Evolutionary conservation across 2,329 filamentous ascomycete species (phyloP).

Genomic region (Penicillium psychrosexuale): DNA sequence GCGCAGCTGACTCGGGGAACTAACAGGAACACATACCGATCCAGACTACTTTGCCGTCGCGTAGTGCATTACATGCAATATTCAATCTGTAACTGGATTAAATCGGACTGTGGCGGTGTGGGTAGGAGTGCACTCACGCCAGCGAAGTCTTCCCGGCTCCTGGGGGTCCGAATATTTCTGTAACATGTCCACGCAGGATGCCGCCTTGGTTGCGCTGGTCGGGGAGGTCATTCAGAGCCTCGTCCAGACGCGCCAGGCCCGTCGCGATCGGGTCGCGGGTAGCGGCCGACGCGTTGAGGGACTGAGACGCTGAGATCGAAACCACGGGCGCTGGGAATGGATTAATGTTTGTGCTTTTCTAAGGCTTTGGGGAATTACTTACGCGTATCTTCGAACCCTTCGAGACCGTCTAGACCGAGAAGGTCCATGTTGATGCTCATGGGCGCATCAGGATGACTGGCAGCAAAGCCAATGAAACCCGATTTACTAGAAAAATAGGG

Average conservation of each 20-base stretch:
- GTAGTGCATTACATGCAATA: conserved; percentile 62
- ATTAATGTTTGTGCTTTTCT: background rate
- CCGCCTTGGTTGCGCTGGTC: conserved; percentile 42
- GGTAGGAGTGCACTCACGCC: conserved; percentile 56
- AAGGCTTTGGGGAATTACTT: conserved; percentile 9
- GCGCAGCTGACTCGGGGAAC: background rate
- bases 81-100: conserved; percentile 60
- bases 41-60: conserved; percentile 68
- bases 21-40: conserved; percentile 62
- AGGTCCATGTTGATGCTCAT: conserved; percentile 31
- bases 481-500: background rate
- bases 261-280: conserved; percentile 34
- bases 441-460: conserved; percentile 8
- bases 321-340: conserved; percentile 26
- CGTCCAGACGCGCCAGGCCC: conserved; percentile 50
- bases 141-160: conserved; percentile 82
- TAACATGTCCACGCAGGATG: conserved; percentile 71
- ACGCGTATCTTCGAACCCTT: conserved; percentile 25
- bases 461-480: background rate
- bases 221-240: conserved; percentile 22
- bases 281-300: conserved; percentile 29
- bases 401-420: conserved; percentile 26
- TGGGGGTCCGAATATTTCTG: conserved; percentile 84
- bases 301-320: conserved; percentile 39
- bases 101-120: conserved; percentile 2